phyloP scores from a whole-genome alignment of 176 grass and related monocot genomes.

The Elymus sibiricus region DNA sequence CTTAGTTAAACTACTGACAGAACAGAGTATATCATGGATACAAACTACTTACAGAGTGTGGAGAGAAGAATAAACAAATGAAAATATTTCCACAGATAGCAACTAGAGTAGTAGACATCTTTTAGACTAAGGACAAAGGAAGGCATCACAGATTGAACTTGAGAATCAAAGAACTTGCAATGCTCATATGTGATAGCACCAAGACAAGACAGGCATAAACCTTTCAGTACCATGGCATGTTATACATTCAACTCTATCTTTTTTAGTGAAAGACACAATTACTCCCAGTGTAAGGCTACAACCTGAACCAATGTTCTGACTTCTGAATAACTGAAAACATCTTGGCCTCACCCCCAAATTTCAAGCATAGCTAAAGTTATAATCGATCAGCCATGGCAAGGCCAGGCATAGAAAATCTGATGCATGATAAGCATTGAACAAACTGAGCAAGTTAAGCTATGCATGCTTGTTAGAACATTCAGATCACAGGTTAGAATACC shows the following conservation, averaged over 20 bases:
- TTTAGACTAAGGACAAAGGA: neutral
- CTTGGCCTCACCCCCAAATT: neutral
- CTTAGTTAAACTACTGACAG: neutral
- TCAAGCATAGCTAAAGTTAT: neutral
- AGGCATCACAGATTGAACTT: neutral
- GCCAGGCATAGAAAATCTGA: neutral
- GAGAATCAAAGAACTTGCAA: neutral
- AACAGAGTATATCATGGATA: neutral
- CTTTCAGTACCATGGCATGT: neutral
- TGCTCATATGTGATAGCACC: neutral
- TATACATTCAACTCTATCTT: neutral
- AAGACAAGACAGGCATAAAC: neutral
- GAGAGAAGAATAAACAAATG: neutral
- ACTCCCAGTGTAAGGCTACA: neutral
- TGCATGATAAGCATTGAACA: neutral
- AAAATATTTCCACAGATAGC: neutral
- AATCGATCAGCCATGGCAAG: neutral
- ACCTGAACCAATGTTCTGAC: neutral
- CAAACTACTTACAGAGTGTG: neutral
- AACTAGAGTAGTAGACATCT: neutral
- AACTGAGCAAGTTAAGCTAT: neutral
- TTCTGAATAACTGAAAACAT: neutral
- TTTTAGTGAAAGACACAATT: neutral
- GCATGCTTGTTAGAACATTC: neutral
- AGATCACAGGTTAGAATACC: neutral